Base-by-base conservation (phyloP, 306 rosid genomes). In the Rosa lucieae region DNA sequence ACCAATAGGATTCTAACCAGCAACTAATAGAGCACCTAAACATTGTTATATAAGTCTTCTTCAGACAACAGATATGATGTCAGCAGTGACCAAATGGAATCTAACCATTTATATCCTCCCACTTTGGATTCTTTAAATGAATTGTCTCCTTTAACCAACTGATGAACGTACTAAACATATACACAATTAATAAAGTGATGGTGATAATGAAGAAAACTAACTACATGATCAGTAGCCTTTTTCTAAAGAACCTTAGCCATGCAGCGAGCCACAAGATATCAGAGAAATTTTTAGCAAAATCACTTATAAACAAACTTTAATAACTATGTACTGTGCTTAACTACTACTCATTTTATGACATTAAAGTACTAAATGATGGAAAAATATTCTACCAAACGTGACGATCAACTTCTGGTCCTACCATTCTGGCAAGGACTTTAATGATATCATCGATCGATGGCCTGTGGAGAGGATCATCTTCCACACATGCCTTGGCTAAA, bases 371-470 rank as follows among this genome's bases (percentile, higher is more conserved):
- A 70, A 21, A 39, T 56, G 49, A 10, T 20, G 20, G 12, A 20
- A 3, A 55, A 13, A 11, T 55, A 23, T 55, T 55, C n/a, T 73
- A 37, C 77, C 77, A 40, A 6, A 20, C 62, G 2, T 43, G 77
- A 29, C 12, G n/a, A 62, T 67, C 75, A 51, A 59, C 47, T 59
- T 35, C 68, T 66, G 47, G 65, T 75, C 83, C 87, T 67, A 74
- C 87, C 88, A 87, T 86, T 87, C 84, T 88, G 29, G 84, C 81
- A 3, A 90, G 87, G 67, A 92, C 91, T 81, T 87, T 90, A 79
- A 90, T 88, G 78, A 88, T 88, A 76, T 88, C 94, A 79, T 92
- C 89, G 82, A 88, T 88, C 5, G 87, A 81, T 44, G 97, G 94
- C 65, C 92, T 82, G 74, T 56, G 88, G 79, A 81, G 65, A 23